Evolutionary conservation across 768 basidiomycete species (phyloP), one percentile per base, ranked within the genome.

Genomic region (Chlorophyllum brunneum): DNA sequence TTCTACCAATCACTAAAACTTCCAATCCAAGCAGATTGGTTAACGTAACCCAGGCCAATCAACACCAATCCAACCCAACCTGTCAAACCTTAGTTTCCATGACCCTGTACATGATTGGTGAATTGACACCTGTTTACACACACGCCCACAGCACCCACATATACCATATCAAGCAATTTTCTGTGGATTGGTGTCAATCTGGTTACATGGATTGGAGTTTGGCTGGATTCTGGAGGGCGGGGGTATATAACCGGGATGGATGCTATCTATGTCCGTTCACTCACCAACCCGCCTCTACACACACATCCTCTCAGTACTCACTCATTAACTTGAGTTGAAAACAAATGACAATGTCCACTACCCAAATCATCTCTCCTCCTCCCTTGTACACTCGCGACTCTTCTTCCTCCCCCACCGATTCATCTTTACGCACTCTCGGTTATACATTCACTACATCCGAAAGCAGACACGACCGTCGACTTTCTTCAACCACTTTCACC

Each of bases 401-500:
- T 2, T 58, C 47, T 30, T 10, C 40, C 9, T 53, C 51, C 24
- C 6, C 7, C 27, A 31, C 24, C 18, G 16, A n/a, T 4, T 24
- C 54, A 57, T 18, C 40, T n/a, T n/a, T n/a, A 0, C 24, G 27
- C n/a, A 42, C 40, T 13, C 11, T 75, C 43, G 71, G 72, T 39
- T 71, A 71, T 56, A 67, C 69, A 3, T 60, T 72, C 43, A 31
- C 50, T 26, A 72, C 70, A 8, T 67, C 63, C 41, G 70, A 75
- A 43, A 75, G 72, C 59, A 68, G 74, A 18, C 72, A 74, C 52
- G 72, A 75, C 59, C 61, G 59, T 49, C 55, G 59, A 29, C 56
- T 58, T 27, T 68, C 67, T 63, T 42, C 65, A 48, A 60, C 63
- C 8, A 61, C 61, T 45, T 56, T 62, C 20, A 65, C 69, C 3